Conservation (phyloP, 371 early-diverging fungal genomes). For the Mucor mucedo region DNA sequence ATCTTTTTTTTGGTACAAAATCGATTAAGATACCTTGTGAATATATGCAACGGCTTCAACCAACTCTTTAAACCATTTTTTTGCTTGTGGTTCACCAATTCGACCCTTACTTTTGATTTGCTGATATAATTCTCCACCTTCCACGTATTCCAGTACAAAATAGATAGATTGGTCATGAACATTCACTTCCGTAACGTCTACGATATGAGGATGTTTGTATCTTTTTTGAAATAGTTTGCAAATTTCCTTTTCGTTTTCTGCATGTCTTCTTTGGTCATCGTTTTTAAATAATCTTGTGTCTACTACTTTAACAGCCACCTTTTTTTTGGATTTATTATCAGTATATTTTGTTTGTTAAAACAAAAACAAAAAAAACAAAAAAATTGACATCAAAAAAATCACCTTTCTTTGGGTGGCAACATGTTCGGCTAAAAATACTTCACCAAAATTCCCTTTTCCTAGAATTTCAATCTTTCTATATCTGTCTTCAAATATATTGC, state of each 20-base stretch:
- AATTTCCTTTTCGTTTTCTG: conserved; percentile 57
- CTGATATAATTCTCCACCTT: conserved; percentile 96
- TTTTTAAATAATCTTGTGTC: conserved; percentile 94
- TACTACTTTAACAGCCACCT: conserved; percentile 77
- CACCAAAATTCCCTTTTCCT: conserved; percentile 97
- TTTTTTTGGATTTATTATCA: conserved; percentile 33
- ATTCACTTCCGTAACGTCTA: conserved; percentile 88
- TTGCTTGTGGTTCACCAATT: conserved; percentile 85
- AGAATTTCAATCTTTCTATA: conserved; percentile 19
- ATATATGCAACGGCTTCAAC: conserved; percentile 90
- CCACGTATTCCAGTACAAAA: conserved; percentile 96
- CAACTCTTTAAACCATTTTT: conserved; percentile 94
- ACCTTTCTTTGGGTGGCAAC: conserved; percentile 63
- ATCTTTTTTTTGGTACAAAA: no score
- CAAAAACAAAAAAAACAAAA: conserved; percentile 50
- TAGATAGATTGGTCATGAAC: conserved; percentile 73
- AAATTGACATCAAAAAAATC: conserved; percentile 37
- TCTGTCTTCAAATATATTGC: conserved; percentile 15
- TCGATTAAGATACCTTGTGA: conserved; percentile 56
- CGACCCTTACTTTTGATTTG: conserved; percentile 86
- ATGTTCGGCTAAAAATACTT: conserved; percentile 85
- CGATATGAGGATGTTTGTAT: conserved; percentile 52
- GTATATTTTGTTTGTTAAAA: conserved; percentile 26
- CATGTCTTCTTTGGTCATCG: conserved; percentile 94
- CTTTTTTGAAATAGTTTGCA: conserved; percentile 54